Base-by-base conservation (phyloP, 1,139 yeast species). In the Wickerhamomyces sp. region DNA sequence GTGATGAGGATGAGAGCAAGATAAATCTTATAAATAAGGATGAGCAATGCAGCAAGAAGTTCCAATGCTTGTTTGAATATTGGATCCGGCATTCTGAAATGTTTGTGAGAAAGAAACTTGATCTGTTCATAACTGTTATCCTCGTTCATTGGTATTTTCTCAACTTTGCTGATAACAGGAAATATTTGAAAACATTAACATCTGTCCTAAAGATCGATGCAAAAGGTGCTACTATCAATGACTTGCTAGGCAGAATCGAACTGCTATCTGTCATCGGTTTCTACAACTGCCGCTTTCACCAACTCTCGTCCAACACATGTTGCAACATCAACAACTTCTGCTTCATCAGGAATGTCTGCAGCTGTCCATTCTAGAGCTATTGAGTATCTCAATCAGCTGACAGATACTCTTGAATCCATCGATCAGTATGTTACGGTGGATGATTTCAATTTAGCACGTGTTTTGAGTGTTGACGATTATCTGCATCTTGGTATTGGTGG, bases 191-290 rank as follows among this genome's bases (percentile, higher is more conserved):
- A 25, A 35, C 33, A 10, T 38, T 39, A 8, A 41, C 41, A 18
- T n/a, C 39, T 9, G 38, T 35, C 19, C 21, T 37, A 27, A 38
- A 38, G 17, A n/a, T 41, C 7, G 44, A 41, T 15, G 38, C 44
- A 8, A 38, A 37, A 20, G 19, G 32, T 17, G 38, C 44, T 3
- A 35, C 38, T 2, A 10, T 38, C 7, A 15, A 40, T 15, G 44
- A 41, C 9, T 31, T 41, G 3, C 18, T 41, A 2, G 41, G 41
- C 10, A 30, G 35, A 4, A 25, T 41, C 19, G 29, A 38, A 19
- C 31, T 41, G 10, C 24, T 30, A 8, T 28, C 35, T 1, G 27
- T 15, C 14, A 8, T 18, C 5, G 6, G 15, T 5, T 7, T 12
- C 31, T 7, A n/a, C 31, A 12, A 29, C 21, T 9, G 7, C 30